Percentiles rank a stretch among this genome's conserved stretches.
phyloP scores from a whole-genome alignment of 2,329 filamentous ascomycete species.

The Xylariomycetidae sp. region DNA sequence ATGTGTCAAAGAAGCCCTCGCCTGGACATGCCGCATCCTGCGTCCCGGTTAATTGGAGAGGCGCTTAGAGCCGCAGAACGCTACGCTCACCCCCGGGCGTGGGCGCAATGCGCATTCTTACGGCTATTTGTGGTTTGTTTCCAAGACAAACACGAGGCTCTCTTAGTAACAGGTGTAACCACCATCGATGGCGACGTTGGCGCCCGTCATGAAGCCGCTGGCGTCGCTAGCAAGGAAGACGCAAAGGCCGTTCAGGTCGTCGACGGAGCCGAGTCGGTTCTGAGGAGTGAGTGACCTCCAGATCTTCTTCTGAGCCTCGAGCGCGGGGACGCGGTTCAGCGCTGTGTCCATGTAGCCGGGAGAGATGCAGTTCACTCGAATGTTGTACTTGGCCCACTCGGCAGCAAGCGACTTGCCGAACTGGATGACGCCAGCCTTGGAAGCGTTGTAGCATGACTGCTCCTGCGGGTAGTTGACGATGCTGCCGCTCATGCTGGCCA shows the following conservation, averaged over 20 bases:
- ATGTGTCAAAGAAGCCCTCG: no score
- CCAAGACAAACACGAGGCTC: background rate
- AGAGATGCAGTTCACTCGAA: conserved; percentile 80
- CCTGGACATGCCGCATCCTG: no score
- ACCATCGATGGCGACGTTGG: conserved; percentile 67
- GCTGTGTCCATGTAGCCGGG: conserved; percentile 86
- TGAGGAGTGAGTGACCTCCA: conserved; percentile 72
- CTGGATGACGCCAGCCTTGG: conserved; percentile 75
- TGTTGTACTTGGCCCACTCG: conserved; percentile 77
- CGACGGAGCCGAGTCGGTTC: conserved; percentile 65
- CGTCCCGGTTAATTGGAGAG: no score
- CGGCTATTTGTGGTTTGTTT: no score
- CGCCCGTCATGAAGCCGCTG: conserved; percentile 72
- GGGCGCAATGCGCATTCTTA: no score
- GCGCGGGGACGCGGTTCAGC: conserved; percentile 70
- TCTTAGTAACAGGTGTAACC: conserved; percentile 60
- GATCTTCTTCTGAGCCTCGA: conserved; percentile 78
- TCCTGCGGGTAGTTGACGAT: conserved; percentile 85
- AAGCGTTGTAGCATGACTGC: conserved; percentile 79
- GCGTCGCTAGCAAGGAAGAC: conserved; percentile 73
- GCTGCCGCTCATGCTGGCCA: conserved; percentile 77
- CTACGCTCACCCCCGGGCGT: no score
- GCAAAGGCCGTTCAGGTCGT: conserved; percentile 73
- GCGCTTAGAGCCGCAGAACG: no score
- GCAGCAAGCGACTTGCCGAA: conserved; percentile 76